Conservation (phyloP, 164 flowering plant genomes). For the Dillenia turbinata region DNA sequence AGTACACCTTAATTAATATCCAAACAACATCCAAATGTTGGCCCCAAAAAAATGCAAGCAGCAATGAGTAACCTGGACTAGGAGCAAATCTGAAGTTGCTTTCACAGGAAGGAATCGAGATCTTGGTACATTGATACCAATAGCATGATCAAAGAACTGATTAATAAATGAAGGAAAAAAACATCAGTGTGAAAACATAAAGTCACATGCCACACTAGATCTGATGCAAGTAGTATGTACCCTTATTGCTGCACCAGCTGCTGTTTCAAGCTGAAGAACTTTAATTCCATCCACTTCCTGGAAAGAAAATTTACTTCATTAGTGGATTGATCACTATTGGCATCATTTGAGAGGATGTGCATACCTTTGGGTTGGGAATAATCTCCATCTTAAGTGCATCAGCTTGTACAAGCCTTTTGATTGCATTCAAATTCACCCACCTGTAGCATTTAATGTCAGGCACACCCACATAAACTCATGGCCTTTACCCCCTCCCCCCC, state of each 20-base stretch:
- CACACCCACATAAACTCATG: too few relatives aligned
- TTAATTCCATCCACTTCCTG: slow-evolving; percentile 93
- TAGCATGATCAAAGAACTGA: slow-evolving; percentile 92
- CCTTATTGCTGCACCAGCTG: slow-evolving; percentile 98
- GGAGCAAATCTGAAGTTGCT: slow-evolving; percentile 96
- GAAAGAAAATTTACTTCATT: slow-evolving; percentile 9
- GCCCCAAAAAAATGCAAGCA: not conserved
- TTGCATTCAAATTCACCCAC: slow-evolving; percentile 96
- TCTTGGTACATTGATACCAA: slow-evolving; percentile 92
- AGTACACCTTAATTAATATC: slow-evolving; percentile 1
- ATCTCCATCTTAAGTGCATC: slow-evolving; percentile 97
- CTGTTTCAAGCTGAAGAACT: slow-evolving; percentile 98
- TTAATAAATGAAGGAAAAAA: slow-evolving; percentile 4
- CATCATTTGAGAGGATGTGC: not conserved
- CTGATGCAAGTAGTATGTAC: slow-evolving; percentile 27
- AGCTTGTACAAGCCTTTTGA: slow-evolving; percentile 88
- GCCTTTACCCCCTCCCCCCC: too few relatives aligned
- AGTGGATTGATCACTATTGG: slow-evolving; percentile 1
- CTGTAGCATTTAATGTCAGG: slow-evolving; percentile 24
- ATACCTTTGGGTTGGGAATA: slow-evolving; percentile 95
- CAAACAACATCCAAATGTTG: not conserved
- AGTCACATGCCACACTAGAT: not conserved
- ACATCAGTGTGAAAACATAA: slow-evolving; percentile 2
- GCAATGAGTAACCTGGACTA: slow-evolving; percentile 69
- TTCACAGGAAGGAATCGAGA: slow-evolving; percentile 98